Base-by-base conservation (phyloP, 306 rosid genomes). In the Mucuna pruriens region DNA sequence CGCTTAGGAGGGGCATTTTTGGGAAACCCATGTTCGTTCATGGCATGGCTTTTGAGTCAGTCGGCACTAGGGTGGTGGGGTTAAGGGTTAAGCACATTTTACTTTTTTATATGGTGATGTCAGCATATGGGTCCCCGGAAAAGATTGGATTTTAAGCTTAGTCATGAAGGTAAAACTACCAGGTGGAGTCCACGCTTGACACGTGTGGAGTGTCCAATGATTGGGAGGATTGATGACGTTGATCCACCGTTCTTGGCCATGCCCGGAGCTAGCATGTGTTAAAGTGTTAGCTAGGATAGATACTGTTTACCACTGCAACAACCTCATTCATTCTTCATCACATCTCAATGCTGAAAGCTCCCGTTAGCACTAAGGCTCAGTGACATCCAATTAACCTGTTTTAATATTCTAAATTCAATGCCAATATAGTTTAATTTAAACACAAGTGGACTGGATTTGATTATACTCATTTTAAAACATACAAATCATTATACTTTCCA, bases 21-120 rank as follows among this genome's bases (percentile, higher is more conserved):
- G 38, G 97, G 85, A 1, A 66, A 52, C 40, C 45, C 23, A 67
- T 79, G 68, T 80, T 20, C 20, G 54, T 38, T 76, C 78, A 44
- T 44, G 65, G 23, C 63, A 57, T 38, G 4, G 86, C 98, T 94
- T 94, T 90, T 92, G 98, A 94, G 95, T 94, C 98, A 88, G 84
- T 74, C 17, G 76, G 88, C 97, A 92, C 94, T 80, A 80, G 20
- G 73, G 74, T 65, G 85, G 78, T 79, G 82, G 88, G 86, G 86
- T 60, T 44, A 26, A 54, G 62, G 75, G 73, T 71, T 19, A 17
- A 7, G 13, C 63, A 20, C 9, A 64, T 75, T 71, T 71, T 75
- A 39, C 78, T 81, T 89, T 84, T 40, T 65, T 31, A 49, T 54
- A 40, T 36, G 62, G 81, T 78, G 89, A 87, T 85, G 57, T 88